Evolutionary conservation across 768 basidiomycete genomes (phyloP).

Genomic region (Auriscalpium microsporum): DNA sequence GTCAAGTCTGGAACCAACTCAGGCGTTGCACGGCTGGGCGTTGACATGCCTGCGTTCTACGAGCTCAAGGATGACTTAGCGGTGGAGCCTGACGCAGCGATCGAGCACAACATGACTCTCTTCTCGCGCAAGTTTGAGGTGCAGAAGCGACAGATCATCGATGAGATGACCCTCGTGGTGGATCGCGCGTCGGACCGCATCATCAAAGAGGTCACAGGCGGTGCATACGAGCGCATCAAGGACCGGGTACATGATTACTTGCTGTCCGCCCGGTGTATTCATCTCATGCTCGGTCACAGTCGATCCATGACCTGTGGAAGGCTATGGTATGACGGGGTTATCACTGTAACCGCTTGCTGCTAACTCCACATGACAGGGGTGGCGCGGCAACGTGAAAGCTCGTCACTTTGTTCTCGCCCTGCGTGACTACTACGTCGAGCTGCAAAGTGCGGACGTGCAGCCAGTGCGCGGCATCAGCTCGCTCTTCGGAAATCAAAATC

Average conservation of each 20-base stretch:
- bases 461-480: background rate
- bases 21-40: slow-evolving; percentile 1
- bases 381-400: background rate
- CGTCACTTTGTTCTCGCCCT: slow-evolving; percentile 13
- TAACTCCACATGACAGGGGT: slow-evolving; percentile 3
- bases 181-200: slow-evolving; percentile 4
- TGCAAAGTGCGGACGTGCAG: slow-evolving; percentile 2
- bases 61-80: slow-evolving; percentile 15
- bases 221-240: slow-evolving; percentile 17
- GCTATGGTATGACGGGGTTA: slow-evolving; percentile 13
- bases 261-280: background rate
- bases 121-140: slow-evolving; percentile 15
- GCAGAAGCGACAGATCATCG: background rate
- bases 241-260: slow-evolving; percentile 11
- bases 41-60: slow-evolving; percentile 11
- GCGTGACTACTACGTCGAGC: slow-evolving; percentile 21
- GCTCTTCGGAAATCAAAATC: background rate
- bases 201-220: slow-evolving; percentile 10
- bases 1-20: slow-evolving; percentile 1
- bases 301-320: slow-evolving; percentile 7
- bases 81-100: slow-evolving; percentile 11
- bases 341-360: background rate
- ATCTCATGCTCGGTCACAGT: slow-evolving; percentile 1
- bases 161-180: slow-evolving; percentile 6
- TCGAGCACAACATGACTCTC: slow-evolving; percentile 8